Conservation (phyloP, 345 rosid species). For the Dipteronia dyeriana region DNA sequence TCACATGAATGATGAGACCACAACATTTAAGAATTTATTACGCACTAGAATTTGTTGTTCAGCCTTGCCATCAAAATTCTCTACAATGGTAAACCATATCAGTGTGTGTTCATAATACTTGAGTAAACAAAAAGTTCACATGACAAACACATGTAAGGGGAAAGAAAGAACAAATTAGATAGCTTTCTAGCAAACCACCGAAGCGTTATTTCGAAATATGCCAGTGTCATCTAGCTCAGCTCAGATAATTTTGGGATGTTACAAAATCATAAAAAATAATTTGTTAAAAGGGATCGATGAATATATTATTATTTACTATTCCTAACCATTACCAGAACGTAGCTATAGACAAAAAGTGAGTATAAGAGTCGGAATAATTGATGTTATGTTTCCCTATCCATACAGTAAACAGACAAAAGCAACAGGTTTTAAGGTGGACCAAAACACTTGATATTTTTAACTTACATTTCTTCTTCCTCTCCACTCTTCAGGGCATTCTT, state of each 20-base stretch:
- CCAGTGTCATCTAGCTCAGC: neutral
- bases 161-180: neutral
- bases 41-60: neutral
- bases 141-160: neutral
- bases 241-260: neutral
- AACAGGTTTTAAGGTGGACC: neutral
- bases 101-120: neutral
- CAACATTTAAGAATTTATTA: no score
- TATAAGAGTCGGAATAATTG: neutral
- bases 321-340: neutral
- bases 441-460: conserved; percentile 15
- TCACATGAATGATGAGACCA: neutral
- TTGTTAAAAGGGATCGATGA: neutral
- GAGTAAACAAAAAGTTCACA: neutral
- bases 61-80: neutral
- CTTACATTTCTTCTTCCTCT: conserved; percentile 97
- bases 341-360: neutral
- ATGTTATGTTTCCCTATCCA: neutral
- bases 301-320: neutral
- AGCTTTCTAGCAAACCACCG: neutral
- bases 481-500: conserved; percentile 90
- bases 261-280: conserved; percentile 1
- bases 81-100: neutral
- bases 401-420: neutral
- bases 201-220: neutral